Conservation (phyloP, 371 early-diverging fungal genomes). For the Circinella umbellata region DNA sequence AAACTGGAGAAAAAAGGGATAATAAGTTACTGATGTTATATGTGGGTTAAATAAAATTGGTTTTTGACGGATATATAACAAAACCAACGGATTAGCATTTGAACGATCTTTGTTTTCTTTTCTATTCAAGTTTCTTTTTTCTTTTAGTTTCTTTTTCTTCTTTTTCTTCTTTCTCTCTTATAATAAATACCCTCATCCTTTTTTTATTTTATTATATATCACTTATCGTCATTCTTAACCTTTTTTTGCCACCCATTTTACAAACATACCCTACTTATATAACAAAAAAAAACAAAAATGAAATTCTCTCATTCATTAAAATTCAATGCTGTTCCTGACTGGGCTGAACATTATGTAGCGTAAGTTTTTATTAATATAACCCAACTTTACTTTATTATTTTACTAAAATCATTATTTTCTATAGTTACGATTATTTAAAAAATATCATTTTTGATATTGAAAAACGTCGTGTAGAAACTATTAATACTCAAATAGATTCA, state of each 20-base stretch:
- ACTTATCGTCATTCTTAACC: neutral
- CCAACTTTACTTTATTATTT: too few relatives aligned
- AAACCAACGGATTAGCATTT: conserved; percentile 11
- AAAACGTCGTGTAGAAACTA: conserved; percentile 6
- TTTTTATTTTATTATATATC: neutral
- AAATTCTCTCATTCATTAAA: conserved; percentile 18
- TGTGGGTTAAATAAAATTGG: too few relatives aligned
- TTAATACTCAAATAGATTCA: neutral
- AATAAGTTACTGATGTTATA: too few relatives aligned
- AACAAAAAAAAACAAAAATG: conserved; percentile 8
- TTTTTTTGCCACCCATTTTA: neutral
- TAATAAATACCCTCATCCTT: neutral
- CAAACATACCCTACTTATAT: conserved; percentile 8
- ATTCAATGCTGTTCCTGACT: conserved; percentile 22
- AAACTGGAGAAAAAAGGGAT: too few relatives aligned
- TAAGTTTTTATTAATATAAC: conserved; percentile 9
- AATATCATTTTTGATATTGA: conserved; percentile 9
- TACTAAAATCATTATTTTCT: too few relatives aligned
- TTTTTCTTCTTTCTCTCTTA: conserved; percentile 7
- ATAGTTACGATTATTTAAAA: conserved; percentile 14
- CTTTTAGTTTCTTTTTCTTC: neutral
- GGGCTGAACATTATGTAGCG: conserved; percentile 22
- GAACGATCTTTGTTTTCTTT: conserved; percentile 5
- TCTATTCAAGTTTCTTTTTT: neutral
- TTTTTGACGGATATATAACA: conserved; percentile 1